Base-by-base conservation (phyloP, 2,329 filamentous ascomycete genomes). In the Massarina eburnea region DNA sequence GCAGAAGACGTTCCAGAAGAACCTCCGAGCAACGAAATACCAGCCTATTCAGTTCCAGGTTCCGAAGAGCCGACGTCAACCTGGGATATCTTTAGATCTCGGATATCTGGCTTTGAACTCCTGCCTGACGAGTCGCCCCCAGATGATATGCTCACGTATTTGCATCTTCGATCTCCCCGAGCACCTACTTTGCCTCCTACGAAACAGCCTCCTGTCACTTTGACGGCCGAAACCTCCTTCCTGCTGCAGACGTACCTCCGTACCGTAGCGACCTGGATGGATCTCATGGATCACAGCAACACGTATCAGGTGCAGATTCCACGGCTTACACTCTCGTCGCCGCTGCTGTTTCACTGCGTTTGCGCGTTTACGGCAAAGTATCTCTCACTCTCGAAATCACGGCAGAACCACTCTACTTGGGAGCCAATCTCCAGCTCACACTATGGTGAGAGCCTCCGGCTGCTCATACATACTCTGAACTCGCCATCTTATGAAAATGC, bases 361-460 rank as follows among this genome's bases (percentile, higher is more conserved):
- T 68, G 64, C 41, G 66, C 66, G 4, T 66, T 68, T 39, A 61
- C 66, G 4, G 66, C 67, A 6, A 68, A 66, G 27, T 55, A 69
- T 36, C 56, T 70, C 8, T 57, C 63, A 3, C 56, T 64, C 6
- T 54, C 59, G 18, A 57, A 64, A 7, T 46, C 41, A 8, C 53
- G 52, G 8, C 45, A 27, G 18, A 18, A 54, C 14, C 52, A 61
- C n/a, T 48, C 56, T 1, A 59, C 60, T 12, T 70, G 67, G 66
- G 52, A 59, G 19, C 39, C 65, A 2, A 56, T 64, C 3, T 59
- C 65, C 6, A 52, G 47, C 7, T 47, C 57, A 12, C 60, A 69
- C 41, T 69, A 70, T 43, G 65, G 64, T 10, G 45, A 62, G 40
- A 52, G 60, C 3, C 48, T 70, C 5, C 58, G 57, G 3, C 46